Evolutionary conservation across 192 early-diverging fungal genomes (phyloP), one percentile per base, ranked within the genome.

Genomic region (Pilobolus umbonatus): DNA sequence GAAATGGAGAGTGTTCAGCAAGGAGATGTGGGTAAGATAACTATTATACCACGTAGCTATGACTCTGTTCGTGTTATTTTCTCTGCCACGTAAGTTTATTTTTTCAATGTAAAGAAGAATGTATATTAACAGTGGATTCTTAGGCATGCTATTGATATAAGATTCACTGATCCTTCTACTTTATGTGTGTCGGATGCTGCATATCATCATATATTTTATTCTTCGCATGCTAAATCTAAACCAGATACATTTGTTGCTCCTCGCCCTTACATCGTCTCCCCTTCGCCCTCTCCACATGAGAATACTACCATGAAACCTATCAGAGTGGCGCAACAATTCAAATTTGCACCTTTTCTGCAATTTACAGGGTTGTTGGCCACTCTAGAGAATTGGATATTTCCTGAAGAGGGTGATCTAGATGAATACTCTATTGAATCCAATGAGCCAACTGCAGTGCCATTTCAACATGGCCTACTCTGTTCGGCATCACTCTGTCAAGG

Each of bases 71-170:
- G 70, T 11, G 38, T 72, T 25, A 52, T 72, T 19, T 72, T 57
- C 45, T 65, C 70, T 43, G 46, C 69, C 21, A 42, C 57, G 69
- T 72, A 72, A 57, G 56, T 21, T 10, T 43, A 34, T n/a, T 50
- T 36, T 50, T 12, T 50, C 15, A 53, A 35, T n/a, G 15, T 14
- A 15, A 32, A n/a, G 49, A 32, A 29, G n/a, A 38, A 49, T 4
- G 49, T 49, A 21, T 42, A 19, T 10, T 35, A 24, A n/a, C 6
- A 31, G 40, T 40, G 34, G n/a, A 2, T 32, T 22, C 25, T 24
- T 39, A 69, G 67, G 24, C 61, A 69, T 60, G 67, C 56, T 2
- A 21, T 69, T 32, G 67, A 69, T 44, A 64, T 69, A 35, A 56
- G 62, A 14, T 69, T 69, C 29, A 59, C 43, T 22, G 55, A 53